Percentiles rank a stretch among this genome's conserved stretches.
Evolutionary conservation across 106 monocot genomes (phyloP).

Genomic region (Iris macrosiphon): DNA sequence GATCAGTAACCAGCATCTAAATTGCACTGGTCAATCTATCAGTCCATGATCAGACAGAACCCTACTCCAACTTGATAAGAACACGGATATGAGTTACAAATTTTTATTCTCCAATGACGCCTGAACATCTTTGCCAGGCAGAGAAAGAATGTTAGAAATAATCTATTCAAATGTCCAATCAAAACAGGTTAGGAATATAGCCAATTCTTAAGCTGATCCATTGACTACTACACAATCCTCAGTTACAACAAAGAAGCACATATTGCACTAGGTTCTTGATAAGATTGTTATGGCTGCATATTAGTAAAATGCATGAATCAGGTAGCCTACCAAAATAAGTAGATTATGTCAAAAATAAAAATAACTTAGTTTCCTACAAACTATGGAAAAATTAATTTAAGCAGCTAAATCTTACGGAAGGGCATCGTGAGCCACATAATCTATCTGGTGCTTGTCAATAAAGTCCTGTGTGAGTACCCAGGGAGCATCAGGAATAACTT

Average conservation of each 20-base stretch:
- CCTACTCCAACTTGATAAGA: background rate
- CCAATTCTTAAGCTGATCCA: background rate
- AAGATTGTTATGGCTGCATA: background rate
- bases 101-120: too few relatives aligned
- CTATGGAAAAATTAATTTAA: background rate
- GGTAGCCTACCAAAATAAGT: background rate
- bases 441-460: constrained; percentile 57
- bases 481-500: constrained; percentile 72
- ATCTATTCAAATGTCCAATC: too few relatives aligned
- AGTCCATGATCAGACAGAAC: background rate
- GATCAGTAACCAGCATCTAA: background rate
- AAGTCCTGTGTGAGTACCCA: constrained; percentile 69
- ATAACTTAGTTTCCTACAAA: background rate
- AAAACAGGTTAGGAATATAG: background rate
- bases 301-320: too few relatives aligned
- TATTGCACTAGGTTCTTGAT: background rate
- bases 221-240: background rate
- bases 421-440: constrained; percentile 70
- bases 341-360: background rate
- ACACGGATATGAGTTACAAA: too few relatives aligned
- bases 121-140: background rate
- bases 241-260: background rate
- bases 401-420: constrained; percentile 49
- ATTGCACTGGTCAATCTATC: background rate
- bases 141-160: too few relatives aligned